Conservation (phyloP, 441 rosid species). For the Sinapis alba region DNA sequence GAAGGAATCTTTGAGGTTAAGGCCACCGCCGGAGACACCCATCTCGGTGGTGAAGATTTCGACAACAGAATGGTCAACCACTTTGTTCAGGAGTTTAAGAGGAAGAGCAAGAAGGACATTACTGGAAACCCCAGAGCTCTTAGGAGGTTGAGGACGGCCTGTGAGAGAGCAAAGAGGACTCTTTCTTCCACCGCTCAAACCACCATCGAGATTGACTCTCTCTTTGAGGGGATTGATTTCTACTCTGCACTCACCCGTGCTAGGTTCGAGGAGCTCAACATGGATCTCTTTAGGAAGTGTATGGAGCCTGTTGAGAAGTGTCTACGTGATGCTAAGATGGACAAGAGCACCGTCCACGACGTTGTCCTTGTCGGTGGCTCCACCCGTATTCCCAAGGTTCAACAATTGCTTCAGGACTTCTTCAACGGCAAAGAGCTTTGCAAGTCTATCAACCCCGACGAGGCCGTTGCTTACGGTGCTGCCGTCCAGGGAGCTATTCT, state of each 20-base stretch:
- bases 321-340: constrained; percentile 78
- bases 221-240: constrained; percentile 68
- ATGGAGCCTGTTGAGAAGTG: constrained; percentile 89
- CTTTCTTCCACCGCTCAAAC: constrained; percentile 62
- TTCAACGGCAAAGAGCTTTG: constrained; percentile 83
- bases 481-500: constrained; percentile 81
- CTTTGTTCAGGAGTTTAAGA: constrained; percentile 75
- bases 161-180: constrained; percentile 62
- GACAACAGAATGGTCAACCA: constrained; percentile 81
- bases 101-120: constrained; percentile 76
- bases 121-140: constrained; percentile 71
- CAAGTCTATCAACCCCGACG: constrained; percentile 78
- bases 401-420: constrained; percentile 75
- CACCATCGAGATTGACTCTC: constrained; percentile 68
- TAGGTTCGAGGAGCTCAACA: constrained; percentile 67
- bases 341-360: constrained; percentile 69
- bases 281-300: constrained; percentile 78
- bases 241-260: constrained; percentile 67
- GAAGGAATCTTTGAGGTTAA: constrained; percentile 79
- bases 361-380: constrained; percentile 87
- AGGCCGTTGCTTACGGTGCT: constrained; percentile 83
- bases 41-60: constrained; percentile 73
- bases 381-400: constrained; percentile 81
- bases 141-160: constrained; percentile 61
- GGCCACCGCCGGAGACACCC: constrained; percentile 77